Percentiles rank a stretch among this genome's conserved stretches.
Conservation (phyloP, 1,284 basidiomycete species). For the Ceratobasidium sp. region DNA sequence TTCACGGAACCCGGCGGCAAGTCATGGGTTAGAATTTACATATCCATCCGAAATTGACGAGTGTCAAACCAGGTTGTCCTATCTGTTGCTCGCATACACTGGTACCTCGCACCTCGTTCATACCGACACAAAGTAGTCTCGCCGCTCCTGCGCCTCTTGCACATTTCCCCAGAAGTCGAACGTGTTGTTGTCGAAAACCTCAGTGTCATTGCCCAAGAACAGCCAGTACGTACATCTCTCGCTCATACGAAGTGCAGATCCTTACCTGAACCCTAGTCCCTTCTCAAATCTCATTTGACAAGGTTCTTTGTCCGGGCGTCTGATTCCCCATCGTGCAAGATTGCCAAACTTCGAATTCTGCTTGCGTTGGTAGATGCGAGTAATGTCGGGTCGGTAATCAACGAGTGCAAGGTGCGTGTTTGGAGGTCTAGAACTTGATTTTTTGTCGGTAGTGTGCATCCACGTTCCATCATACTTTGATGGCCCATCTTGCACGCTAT, state of each 20-base stretch:
- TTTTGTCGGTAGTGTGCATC: too few species aligned
- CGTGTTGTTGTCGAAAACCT: constrained; percentile 76
- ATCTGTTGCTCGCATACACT: constrained; percentile 72
- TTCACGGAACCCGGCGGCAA: constrained; percentile 84
- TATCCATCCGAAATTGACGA: background rate
- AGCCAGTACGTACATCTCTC: constrained; percentile 60
- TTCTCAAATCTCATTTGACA: constrained; percentile 65
- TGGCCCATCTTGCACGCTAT: too few species aligned
- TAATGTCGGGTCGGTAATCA: constrained; percentile 71
- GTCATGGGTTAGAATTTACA: constrained; percentile 43
- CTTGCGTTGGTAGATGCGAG: constrained; percentile 66
- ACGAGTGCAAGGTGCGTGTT: constrained; percentile 77
- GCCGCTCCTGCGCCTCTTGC: constrained; percentile 73
- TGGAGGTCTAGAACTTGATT: too few species aligned
- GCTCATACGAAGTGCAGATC: background rate
- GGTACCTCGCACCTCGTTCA: constrained; percentile 70
- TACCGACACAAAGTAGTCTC: constrained; percentile 62
- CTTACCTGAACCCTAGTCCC: constrained; percentile 53
- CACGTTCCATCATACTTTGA: too few species aligned
- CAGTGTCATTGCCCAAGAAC: constrained; percentile 62
- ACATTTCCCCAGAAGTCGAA: constrained; percentile 69
- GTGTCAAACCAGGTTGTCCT: constrained; percentile 67
- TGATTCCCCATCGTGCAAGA: constrained; percentile 70
- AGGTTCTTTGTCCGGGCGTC: constrained; percentile 73
- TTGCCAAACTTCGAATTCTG: constrained; percentile 75